Conservation (phyloP, 306 rosid species). For the Hylodesmum podocarpum region DNA sequence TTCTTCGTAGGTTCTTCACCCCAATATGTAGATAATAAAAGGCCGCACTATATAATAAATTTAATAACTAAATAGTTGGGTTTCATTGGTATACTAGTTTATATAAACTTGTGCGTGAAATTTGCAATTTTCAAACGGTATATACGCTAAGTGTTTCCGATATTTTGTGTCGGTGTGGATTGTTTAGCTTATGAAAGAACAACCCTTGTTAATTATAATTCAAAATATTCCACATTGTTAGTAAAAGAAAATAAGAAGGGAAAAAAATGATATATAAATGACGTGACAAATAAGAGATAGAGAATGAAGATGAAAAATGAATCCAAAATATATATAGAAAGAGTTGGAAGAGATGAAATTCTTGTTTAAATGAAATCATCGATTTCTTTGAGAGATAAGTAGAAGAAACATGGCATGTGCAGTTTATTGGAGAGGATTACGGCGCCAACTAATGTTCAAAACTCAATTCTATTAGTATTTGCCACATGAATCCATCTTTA, state of each 20-base stretch:
- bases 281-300: not conserved
- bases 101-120: not conserved
- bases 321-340: not conserved
- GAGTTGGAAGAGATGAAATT: not conserved
- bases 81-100: not conserved
- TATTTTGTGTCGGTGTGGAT: not conserved
- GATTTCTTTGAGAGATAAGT: not conserved
- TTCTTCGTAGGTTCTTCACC: not conserved
- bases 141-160: not conserved
- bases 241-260: not conserved
- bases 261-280: not conserved
- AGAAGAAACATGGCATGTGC: conserved; percentile 24
- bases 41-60: not conserved
- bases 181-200: not conserved
- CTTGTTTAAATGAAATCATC: not conserved
- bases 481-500: not conserved
- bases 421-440: not conserved
- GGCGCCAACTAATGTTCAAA: conserved; percentile 13
- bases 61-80: not conserved
- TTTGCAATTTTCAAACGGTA: not conserved
- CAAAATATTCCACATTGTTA: not conserved
- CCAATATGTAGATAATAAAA: not conserved
- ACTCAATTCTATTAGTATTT: not conserved
- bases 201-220: not conserved
- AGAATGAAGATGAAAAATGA: not conserved